phyloP scores from a whole-genome alignment of 306 rosid genomes.

The Vigna angularis region DNA sequence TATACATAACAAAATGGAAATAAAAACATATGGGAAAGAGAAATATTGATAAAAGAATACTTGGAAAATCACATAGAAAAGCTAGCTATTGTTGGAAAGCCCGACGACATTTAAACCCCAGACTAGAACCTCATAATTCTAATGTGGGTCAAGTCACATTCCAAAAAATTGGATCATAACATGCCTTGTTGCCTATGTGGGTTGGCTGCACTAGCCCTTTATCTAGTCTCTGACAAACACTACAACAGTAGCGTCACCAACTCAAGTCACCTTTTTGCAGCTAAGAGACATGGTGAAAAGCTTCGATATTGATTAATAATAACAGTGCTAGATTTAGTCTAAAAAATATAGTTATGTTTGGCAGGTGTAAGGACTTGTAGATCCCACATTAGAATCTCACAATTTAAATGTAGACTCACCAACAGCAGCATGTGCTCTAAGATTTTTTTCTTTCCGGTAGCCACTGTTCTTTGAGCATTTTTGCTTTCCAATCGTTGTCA shows the following conservation, averaged over 20 bases:
- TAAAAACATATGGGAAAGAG: constrained; percentile 1
- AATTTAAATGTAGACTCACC: too few species aligned
- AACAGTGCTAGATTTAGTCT: background rate
- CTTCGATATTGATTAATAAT: background rate
- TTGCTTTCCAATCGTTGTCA: too few species aligned
- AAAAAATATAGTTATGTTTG: background rate
- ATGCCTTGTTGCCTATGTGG: background rate
- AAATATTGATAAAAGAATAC: background rate
- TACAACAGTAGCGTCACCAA: background rate
- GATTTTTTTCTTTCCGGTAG: too few species aligned
- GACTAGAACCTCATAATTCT: constrained; percentile 2
- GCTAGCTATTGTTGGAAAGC: background rate
- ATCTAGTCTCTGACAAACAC: background rate
- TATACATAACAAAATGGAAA: constrained; percentile 26
- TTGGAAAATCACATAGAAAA: background rate
- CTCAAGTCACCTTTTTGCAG: background rate
- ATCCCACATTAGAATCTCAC: too few species aligned
- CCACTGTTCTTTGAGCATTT: too few species aligned
- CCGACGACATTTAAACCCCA: background rate
- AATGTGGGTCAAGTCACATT: background rate
- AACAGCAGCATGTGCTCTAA: too few species aligned
- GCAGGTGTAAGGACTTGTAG: too few species aligned
- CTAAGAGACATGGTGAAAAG: background rate
- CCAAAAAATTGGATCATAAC: background rate
- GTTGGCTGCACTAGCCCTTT: background rate